phyloP scores from a whole-genome alignment of 768 basidiomycete species.

The Boletus rufocinnamomeus region DNA sequence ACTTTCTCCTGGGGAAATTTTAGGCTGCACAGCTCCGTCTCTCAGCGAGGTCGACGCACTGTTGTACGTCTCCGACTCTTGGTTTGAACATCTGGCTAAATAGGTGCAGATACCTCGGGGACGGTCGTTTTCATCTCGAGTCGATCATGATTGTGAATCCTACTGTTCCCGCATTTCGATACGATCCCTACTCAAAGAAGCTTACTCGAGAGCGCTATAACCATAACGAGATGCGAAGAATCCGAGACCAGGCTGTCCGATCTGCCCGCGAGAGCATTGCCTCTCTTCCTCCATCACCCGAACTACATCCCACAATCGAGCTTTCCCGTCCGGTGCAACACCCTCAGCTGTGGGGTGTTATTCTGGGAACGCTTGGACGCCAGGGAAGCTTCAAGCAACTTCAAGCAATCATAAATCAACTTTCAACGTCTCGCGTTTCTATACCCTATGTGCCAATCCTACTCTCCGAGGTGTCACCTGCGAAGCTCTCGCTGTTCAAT shows the following conservation, averaged over 20 bases:
- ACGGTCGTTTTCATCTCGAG: slow-evolving; percentile 97
- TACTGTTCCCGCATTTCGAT: slow-evolving; percentile 89
- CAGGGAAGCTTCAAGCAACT: slow-evolving; percentile 93
- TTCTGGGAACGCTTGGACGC: slow-evolving; percentile 91
- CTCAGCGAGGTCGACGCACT: slow-evolving; percentile 82
- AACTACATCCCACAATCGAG: slow-evolving; percentile 20
- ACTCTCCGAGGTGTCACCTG: slow-evolving; percentile 95
- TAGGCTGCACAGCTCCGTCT: slow-evolving; percentile 94
- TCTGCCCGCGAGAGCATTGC: slow-evolving; percentile 67
- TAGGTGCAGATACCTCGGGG: slow-evolving; percentile 83
- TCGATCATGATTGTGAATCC: slow-evolving; percentile 99
- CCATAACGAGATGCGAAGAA: slow-evolving; percentile 80
- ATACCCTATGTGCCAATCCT: slow-evolving; percentile 89
- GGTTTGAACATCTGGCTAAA: slow-evolving; percentile 3
- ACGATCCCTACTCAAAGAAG: slow-evolving; percentile 98
- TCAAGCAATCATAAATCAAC: slow-evolving; percentile 77
- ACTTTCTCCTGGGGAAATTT: slow-evolving; percentile 92
- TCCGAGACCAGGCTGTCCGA: slow-evolving; percentile 75
- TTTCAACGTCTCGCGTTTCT: slow-evolving; percentile 50
- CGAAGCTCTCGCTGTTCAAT: slow-evolving; percentile 83
- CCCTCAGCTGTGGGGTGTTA: slow-evolving; percentile 74
- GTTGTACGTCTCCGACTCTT: slow-evolving; percentile 55
- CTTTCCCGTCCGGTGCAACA: slow-evolving; percentile 16
- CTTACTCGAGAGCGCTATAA: slow-evolving; percentile 91
- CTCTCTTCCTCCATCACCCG: slow-evolving; percentile 21